Evolutionary conservation across 495 filamentous ascomycete species (phyloP).

Genomic region (Endocarpon pusillum): DNA sequence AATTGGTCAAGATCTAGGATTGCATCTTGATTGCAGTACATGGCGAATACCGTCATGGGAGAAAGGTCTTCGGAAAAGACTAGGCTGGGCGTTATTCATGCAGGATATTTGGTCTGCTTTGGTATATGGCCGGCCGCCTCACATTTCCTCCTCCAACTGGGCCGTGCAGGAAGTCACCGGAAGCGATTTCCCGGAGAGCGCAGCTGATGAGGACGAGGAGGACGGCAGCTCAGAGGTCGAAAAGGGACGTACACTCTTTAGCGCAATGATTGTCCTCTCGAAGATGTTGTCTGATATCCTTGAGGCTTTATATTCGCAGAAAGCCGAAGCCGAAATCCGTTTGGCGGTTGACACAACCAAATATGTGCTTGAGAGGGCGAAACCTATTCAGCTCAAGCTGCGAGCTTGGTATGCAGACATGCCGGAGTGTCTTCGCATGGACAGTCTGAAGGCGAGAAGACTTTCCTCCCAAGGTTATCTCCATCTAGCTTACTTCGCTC

Average conservation of each 20-base stretch:
- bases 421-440: constrained; percentile 50
- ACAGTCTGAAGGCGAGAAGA: constrained; percentile 24
- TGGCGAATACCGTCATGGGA: constrained; percentile 88
- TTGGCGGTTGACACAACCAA: no score
- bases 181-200: constrained; percentile 54
- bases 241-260: constrained; percentile 49
- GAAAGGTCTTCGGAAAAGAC: constrained; percentile 59
- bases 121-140: constrained; percentile 72
- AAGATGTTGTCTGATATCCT: constrained; percentile 63
- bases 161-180: constrained; percentile 50
- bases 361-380: constrained; percentile 53
- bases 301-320: constrained; percentile 61
- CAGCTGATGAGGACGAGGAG: constrained; percentile 37
- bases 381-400: constrained; percentile 67
- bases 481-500: constrained; percentile 70
- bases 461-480: constrained; percentile 53
- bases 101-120: constrained; percentile 87
- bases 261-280: constrained; percentile 57
- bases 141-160: constrained; percentile 70
- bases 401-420: constrained; percentile 64
- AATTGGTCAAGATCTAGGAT: constrained; percentile 63
- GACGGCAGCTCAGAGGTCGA: constrained; percentile 41
- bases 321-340: constrained; percentile 33
- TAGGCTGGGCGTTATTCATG: constrained; percentile 85
- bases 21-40: constrained; percentile 72